Evolutionary conservation across 2,329 filamentous ascomycete genomes (phyloP), one percentile per base, ranked within the genome.

Genomic region (Botrytis fragariae): DNA sequence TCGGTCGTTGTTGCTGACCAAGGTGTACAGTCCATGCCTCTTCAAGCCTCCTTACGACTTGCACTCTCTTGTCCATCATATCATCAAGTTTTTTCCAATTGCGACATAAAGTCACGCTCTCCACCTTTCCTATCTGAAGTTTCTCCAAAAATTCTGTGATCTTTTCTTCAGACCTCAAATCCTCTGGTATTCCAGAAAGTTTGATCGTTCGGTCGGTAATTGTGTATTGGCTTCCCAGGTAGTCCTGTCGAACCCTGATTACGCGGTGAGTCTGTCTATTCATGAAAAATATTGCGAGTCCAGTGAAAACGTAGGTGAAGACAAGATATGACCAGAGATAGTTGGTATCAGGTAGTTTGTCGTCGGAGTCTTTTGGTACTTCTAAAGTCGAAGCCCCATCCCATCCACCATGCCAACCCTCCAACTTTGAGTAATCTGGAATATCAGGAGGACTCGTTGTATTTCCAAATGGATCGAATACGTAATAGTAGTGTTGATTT

Each of bases 281-380:
- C 78, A 98, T 90, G 77, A 95, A 88, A 81, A 95, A 97, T 20
- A 98, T 85, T 0, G 93, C 92, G 60, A 98, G 83, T 2, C 86
- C 89, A 9, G 92, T 95, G 82, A 98, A 99, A 69, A 98, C 87
- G 84, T 98, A 99, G 1, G 94, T 93, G 79, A 99, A 99, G n/a
- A 93, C 86, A 22, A 97, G 88, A 80, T 98, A 98, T 79, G 95
- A 93, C 94, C 95, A 98, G 1, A 98, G 84, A 78, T 95, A 97
- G 44, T 77, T 80, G 20, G 75, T 77, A 25, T 79, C 74, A 20
- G 70, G 70, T 4, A 75, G 72, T 29, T 75, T 25, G 2, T 73
- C 72, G 16, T 73, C 72, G 32, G 74, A 71, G 7, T 72, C 74
- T 32, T 61, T 71, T 45, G 59, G 14, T 32, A 7, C 48, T 22